Conservation (phyloP, 805 yeast genomes). For the Diddensiella transvaalensis region DNA sequence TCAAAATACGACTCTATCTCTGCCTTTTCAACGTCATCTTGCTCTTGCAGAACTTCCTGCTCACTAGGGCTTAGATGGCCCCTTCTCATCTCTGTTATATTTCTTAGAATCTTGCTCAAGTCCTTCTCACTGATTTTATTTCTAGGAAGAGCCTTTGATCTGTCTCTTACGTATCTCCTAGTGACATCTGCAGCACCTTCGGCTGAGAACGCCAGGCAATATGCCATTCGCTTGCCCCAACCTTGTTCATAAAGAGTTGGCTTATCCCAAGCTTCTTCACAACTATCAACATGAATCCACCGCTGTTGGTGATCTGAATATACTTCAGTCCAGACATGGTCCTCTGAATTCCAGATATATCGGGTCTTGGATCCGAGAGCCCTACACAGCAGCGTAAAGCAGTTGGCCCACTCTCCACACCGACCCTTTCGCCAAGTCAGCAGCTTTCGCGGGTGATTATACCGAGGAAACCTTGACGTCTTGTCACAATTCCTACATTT, state of each 20-base stretch:
- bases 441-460: constrained; percentile 61
- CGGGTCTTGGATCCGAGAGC: constrained; percentile 65
- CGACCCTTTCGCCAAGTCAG: constrained; percentile 67
- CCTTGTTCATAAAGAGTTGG: constrained; percentile 74
- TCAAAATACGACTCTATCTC: constrained; percentile 26
- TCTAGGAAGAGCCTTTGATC: constrained; percentile 46
- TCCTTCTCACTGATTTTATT: constrained; percentile 41
- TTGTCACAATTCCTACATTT: constrained; percentile 51
- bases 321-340: constrained; percentile 95
- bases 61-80: constrained; percentile 33
- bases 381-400: constrained; percentile 61
- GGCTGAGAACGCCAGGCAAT: constrained; percentile 63
- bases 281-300: constrained; percentile 86
- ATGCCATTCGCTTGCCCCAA: constrained; percentile 95
- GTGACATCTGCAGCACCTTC: constrained; percentile 69
- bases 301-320: constrained; percentile 55
- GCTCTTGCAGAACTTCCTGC: constrained; percentile 36
- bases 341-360: constrained; percentile 85
- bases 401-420: constrained; percentile 93
- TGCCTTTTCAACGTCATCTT: constrained; percentile 32
- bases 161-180: constrained; percentile 53
- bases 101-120: constrained; percentile 36
- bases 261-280: constrained; percentile 81
- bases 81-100: constrained; percentile 39
- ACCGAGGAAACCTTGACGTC: constrained; percentile 65